Evolutionary conservation across 2,329 filamentous ascomycete species (phyloP).

Genomic region (Botrytis paeoniae): DNA sequence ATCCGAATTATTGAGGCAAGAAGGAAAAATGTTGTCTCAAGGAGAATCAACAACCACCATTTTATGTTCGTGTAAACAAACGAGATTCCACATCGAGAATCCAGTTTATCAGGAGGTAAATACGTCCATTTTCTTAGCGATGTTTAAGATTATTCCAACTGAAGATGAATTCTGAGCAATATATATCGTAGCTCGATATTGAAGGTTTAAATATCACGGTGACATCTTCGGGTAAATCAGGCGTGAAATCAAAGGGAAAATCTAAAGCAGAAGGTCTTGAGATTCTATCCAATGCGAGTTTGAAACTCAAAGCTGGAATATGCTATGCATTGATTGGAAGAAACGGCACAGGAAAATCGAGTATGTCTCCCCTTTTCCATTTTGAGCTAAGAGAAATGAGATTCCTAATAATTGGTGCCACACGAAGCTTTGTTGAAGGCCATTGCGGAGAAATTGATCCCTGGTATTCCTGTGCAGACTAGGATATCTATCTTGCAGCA

Average conservation of each 20-base stretch:
- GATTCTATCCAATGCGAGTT: constrained; percentile 65
- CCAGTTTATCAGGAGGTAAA: constrained; percentile 36
- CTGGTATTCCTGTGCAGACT: constrained; percentile 66
- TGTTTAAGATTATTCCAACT: neutral
- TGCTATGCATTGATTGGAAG: constrained; percentile 77
- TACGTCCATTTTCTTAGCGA: too few species aligned
- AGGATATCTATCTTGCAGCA: constrained; percentile 69
- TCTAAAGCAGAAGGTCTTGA: constrained; percentile 54
- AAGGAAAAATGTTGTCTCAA: constrained; percentile 6
- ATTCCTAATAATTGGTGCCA: neutral
- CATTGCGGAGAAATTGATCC: constrained; percentile 74
- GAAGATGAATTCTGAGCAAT: constrained; percentile 8
- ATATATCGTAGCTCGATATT: constrained; percentile 57
- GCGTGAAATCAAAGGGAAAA: constrained; percentile 50
- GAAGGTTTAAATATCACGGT: constrained; percentile 71
- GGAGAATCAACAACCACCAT: constrained; percentile 34
- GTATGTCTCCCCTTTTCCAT: constrained; percentile 44
- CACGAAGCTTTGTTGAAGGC: constrained; percentile 64
- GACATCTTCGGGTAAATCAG: constrained; percentile 42
- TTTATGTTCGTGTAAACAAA: constrained; percentile 37
- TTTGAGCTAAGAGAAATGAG: neutral
- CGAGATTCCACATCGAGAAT: constrained; percentile 37
- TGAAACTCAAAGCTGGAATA: constrained; percentile 69
- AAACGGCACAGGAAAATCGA: constrained; percentile 83
- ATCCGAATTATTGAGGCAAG: neutral